Evolutionary conservation across 148 eudicot genomes (phyloP), one percentile per base, ranked within the genome.

Genomic region (Oxyria digyna): DNA sequence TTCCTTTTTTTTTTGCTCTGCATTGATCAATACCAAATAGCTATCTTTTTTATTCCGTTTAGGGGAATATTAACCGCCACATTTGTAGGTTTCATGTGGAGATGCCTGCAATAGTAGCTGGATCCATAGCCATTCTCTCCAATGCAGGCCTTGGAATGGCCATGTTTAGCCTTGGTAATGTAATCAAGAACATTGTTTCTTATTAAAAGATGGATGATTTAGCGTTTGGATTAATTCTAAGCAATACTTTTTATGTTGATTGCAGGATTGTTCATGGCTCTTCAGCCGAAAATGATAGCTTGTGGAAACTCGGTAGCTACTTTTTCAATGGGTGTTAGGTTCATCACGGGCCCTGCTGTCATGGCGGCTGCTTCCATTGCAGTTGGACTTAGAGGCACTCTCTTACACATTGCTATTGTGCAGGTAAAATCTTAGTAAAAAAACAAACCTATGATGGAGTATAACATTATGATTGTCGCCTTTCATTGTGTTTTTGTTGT

Each of bases 141-240:
- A 88, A 91, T 82, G 97, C 97, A 64, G 96, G 97, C 3, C 96
- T 91, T 50, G 97, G 97, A 64, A 89, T 91, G 97, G 96, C 97
- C 71, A 91, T 91, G 97, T 89, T 89, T 74, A 91, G 97, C 75
- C 81, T 91, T 69, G 97, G 96, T 91, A 57, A 14, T 0, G 6
- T 2, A 45, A 0, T 4, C 3, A 45, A 15, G 4, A 45, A 14
- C 4, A 6, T 45, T 15, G 49, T 45, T 45, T 15, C 49, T 23
- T 8, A 52, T 52, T 52, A n/a, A n/a, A n/a, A n/a, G n/a, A n/a
- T n/a, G n/a, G n/a, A n/a, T n/a, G n/a, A n/a, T n/a, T n/a, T n/a
- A n/a, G n/a, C n/a, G n/a, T n/a, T n/a, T n/a, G n/a, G n/a, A n/a
- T n/a, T n/a, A n/a, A n/a, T n/a, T n/a, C n/a, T n/a, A n/a, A n/a